Evolutionary conservation across 495 filamentous ascomycete species (phyloP), one percentile per base, ranked within the genome.

Genomic region (Penicillium paxilli): DNA sequence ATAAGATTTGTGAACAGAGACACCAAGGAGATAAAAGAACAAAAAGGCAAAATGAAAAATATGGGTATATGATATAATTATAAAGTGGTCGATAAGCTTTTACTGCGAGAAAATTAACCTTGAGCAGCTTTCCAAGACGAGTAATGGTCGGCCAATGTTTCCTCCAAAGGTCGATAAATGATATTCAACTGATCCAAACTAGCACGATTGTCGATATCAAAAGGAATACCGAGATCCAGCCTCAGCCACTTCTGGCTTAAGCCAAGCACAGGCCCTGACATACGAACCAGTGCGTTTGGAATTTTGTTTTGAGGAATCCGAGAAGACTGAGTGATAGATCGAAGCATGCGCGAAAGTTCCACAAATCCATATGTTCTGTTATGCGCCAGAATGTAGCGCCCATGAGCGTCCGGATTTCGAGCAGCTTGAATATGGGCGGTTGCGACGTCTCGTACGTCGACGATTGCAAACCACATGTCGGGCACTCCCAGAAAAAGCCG

Each of bases 101-200:
- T n/a, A n/a, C n/a, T n/a, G n/a, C n/a, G n/a, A n/a, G n/a, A n/a
- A 9, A 37, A 24, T 44, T 12, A 12, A 20, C 12, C 32, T 17
- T 54, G 44, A 20, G 50, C 33, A 17, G 19, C 25, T 45, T 58
- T 54, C 59, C 54, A 55, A 3, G 51, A 62, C n/a, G 26, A 24
- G 38, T 62, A 62, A 45, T 62, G 56, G 30, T 59, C 55, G 19
- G 12, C 17, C 40, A 62, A 47, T 20, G 55, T 59, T 19, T 62
- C 59, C 16, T 59, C 55, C 51, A 62, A 21, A 26, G 59, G 51
- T 5, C 59, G 51, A 21, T 62, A 59, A 7, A 47, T 17, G 7
- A 62, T 48, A 1, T 44, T 54, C 51, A 62, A 50, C n/a, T 62
- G 26, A 16, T 59, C 37, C 45, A 55, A 12, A 23, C 59, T 62